Evolutionary conservation across 345 rosid species (phyloP).

Genomic region (Arabis hirsuta): DNA sequence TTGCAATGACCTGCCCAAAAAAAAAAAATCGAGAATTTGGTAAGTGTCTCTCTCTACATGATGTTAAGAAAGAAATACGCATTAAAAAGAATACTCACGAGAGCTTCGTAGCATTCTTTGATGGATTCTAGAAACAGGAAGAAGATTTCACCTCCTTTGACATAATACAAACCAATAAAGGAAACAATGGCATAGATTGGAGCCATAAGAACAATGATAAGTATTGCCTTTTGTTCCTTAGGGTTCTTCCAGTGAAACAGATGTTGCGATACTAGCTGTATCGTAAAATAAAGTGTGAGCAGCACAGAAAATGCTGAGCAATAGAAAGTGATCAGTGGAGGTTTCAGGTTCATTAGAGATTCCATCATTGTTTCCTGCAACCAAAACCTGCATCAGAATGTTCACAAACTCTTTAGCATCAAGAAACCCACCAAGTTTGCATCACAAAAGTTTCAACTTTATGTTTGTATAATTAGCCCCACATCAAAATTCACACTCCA

Average conservation of each 20-base stretch:
- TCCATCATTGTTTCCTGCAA: constrained; percentile 56
- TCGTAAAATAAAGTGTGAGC: constrained; percentile 71
- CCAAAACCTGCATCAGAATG: constrained; percentile 24
- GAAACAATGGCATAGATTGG: constrained; percentile 81
- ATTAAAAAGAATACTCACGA: constrained; percentile 53
- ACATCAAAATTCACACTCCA: constrained; percentile 3
- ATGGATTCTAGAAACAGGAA: constrained; percentile 80
- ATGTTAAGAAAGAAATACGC: not conserved
- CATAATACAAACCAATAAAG: constrained; percentile 76
- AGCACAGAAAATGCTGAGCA: constrained; percentile 68
- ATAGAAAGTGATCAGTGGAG: constrained; percentile 63
- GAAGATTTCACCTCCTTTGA: constrained; percentile 78
- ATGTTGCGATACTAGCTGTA: constrained; percentile 86
- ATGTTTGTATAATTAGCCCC: not conserved
- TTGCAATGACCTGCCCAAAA: constrained; percentile 79
- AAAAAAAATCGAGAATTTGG: not conserved
- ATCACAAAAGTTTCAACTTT: constrained; percentile 1
- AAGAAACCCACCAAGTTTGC: not conserved
- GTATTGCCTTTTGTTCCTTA: constrained; percentile 90
- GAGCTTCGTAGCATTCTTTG: constrained; percentile 94
- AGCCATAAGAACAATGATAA: constrained; percentile 89
- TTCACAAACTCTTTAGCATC: constrained; percentile 23
- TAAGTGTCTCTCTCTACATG: not conserved
- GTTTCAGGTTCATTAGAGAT: constrained; percentile 48
- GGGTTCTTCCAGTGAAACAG: constrained; percentile 93